Base-by-base conservation (phyloP, 768 basidiomycete genomes). In the Mycena floridula region DNA sequence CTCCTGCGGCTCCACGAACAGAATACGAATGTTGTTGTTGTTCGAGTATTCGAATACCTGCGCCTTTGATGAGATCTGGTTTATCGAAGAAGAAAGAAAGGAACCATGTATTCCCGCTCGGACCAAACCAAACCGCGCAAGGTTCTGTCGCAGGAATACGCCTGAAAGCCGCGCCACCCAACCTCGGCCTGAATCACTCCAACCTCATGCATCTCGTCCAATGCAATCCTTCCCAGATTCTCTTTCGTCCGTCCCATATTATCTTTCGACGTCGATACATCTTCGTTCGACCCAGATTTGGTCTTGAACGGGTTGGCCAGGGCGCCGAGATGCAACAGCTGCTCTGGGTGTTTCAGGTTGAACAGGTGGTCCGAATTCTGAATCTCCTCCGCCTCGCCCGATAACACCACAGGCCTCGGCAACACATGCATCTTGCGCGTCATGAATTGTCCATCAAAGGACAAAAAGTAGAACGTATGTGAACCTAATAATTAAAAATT, bases 281-380 rank as follows among this genome's bases (percentile, higher is more conserved):
- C 65, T 24, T 84, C 82, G 0, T 67, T 53, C n/a, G 77, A 76
- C n/a, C 57, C 67, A 22, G 63, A 63, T 44, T 68, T 67, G 1
- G 69, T 63, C 56, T 80, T 88, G 67, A 88, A 81, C 3, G 80
- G 73, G 48, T 80, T 83, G 6, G 82, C 68, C n/a, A 85, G 61
- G 1, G 70, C 67, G n/a, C 79, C 57, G 8, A 65, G 50, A 22
- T 55, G 47, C n/a, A n/a, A n/a, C n/a, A n/a, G n/a, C n/a, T n/a
- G n/a, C n/a, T n/a, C n/a, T n/a, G n/a, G n/a, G 25, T 55, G 45
- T 47, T 26, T 43, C 26, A 45, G 38, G 39, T 51, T 53, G 37
- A 49, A 9, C 20, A 51, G 42, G 26, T 60, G 57, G 39, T 50
- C 55, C 30, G 49, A 50, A 28, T 63, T 55, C 37, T 65, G n/a